Conservation (phyloP, 352 stramenopile species). For the Phytophthora macrochlamydospora region DNA sequence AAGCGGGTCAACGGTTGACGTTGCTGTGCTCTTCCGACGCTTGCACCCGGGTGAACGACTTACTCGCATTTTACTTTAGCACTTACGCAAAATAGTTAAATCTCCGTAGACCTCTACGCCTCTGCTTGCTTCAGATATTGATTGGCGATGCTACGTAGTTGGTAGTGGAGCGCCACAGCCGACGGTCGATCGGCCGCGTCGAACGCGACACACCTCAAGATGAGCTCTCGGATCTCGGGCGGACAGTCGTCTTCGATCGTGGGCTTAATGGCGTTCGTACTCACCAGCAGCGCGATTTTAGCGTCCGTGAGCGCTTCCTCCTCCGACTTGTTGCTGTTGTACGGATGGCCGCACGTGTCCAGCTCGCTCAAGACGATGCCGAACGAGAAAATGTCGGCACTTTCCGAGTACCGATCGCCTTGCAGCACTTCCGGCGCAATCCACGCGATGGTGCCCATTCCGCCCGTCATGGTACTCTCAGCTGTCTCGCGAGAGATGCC, state of each 20-base stretch:
- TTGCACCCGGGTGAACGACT: not conserved
- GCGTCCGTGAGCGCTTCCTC: constrained; percentile 33
- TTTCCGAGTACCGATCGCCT: constrained; percentile 58
- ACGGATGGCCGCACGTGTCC: constrained; percentile 47
- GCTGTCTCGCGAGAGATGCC: constrained; percentile 44
- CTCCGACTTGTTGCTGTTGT: constrained; percentile 31
- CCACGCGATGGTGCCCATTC: constrained; percentile 63
- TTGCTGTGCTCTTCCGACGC: not conserved
- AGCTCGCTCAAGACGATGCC: constrained; percentile 59
- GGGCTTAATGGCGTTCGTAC: constrained; percentile 51
- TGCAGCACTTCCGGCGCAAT: constrained; percentile 71
- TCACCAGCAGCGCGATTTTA: constrained; percentile 58
- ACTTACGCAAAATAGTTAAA: not conserved
- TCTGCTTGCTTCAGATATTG: constrained; percentile 21
- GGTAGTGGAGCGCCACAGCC: constrained; percentile 67
- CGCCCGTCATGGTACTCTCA: constrained; percentile 40
- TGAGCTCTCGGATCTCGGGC: constrained; percentile 40
- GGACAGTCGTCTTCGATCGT: constrained; percentile 52
- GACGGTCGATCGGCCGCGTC: constrained; percentile 44
- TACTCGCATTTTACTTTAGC: too few relatives aligned
- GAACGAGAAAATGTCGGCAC: constrained; percentile 75
- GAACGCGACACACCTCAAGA: constrained; percentile 50
- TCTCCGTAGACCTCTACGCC: not conserved
- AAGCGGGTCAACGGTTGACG: constrained; percentile 8
- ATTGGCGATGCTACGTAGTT: constrained; percentile 38